phyloP scores from a whole-genome alignment of 2,329 filamentous ascomycete species.

The Cladosporium sp. region DNA sequence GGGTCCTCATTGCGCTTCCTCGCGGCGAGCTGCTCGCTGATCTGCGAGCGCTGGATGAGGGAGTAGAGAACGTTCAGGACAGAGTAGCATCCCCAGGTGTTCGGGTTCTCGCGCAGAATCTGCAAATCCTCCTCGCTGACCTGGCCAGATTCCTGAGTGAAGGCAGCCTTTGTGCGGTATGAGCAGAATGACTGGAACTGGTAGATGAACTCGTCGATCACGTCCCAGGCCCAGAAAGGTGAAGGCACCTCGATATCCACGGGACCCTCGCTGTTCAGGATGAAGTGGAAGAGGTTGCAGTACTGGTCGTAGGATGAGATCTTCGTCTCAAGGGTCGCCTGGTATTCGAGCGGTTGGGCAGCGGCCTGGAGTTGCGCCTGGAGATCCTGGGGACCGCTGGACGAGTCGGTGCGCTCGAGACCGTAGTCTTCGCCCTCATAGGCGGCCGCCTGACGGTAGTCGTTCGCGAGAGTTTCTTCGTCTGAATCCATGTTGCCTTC shows the following conservation, averaged over 20 bases:
- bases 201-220: slow-evolving; percentile 99
- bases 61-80: slow-evolving; percentile 99
- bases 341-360: slow-evolving; percentile 93
- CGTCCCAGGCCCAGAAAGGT: slow-evolving; percentile 99
- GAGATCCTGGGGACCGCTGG: slow-evolving; percentile 82
- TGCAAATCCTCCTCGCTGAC: slow-evolving; percentile 91
- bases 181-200: slow-evolving; percentile 99
- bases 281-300: slow-evolving; percentile 99
- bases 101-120: slow-evolving; percentile 91
- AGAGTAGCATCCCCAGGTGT: slow-evolving; percentile 99
- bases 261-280: slow-evolving; percentile 98
- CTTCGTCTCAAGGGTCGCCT: slow-evolving; percentile 92
- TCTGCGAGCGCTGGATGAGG: slow-evolving; percentile 96
- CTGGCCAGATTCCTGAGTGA: slow-evolving; percentile 55
- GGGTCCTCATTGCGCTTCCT: slow-evolving; percentile 94
- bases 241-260: slow-evolving; percentile 96
- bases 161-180: slow-evolving; percentile 88
- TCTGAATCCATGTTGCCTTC: slow-evolving; percentile 89
- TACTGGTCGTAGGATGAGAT: slow-evolving; percentile 99
- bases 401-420: slow-evolving; percentile 68
- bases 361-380: slow-evolving; percentile 89
- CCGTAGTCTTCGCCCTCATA: slow-evolving; percentile 64
- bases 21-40: slow-evolving; percentile 93
- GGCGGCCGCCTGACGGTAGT: slow-evolving; percentile 95
- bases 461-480: slow-evolving; percentile 91